Evolutionary conservation across 805 yeast species (phyloP).

Genomic region (Scheffersomyces ergatensis): DNA sequence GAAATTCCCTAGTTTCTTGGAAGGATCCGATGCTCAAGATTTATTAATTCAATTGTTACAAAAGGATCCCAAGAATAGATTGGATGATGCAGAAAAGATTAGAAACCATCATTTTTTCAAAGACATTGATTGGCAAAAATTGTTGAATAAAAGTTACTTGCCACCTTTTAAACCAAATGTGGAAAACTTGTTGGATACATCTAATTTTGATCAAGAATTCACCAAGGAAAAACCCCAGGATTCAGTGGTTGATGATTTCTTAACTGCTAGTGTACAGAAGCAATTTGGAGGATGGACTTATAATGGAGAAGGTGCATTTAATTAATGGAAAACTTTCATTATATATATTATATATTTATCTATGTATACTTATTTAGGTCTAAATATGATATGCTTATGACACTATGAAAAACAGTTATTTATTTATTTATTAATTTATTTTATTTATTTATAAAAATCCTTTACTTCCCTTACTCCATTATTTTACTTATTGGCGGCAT

Average conservation of each 20-base stretch:
- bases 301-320: constrained; percentile 54
- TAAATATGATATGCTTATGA: not conserved
- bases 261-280: constrained; percentile 92
- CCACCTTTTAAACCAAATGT: constrained; percentile 97
- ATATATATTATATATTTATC: not conserved
- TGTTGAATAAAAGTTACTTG: constrained; percentile 80
- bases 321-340: not conserved
- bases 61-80: constrained; percentile 79
- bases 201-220: constrained; percentile 89
- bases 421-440: too few species aligned
- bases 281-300: constrained; percentile 99
- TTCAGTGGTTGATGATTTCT: constrained; percentile 87
- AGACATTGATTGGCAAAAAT: constrained; percentile 85
- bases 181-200: constrained; percentile 79
- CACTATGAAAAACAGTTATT: too few species aligned
- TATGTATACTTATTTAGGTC: too few species aligned
- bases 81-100: constrained; percentile 82
- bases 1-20: constrained; percentile 81
- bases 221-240: constrained; percentile 93
- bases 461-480: not conserved
- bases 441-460: too few species aligned
- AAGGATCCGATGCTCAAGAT: constrained; percentile 79
- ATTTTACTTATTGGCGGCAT: constrained; percentile 28
- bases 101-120: constrained; percentile 81
- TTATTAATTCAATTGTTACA: constrained; percentile 70